phyloP scores from a whole-genome alignment of 805 yeast species.

The Candida germanica region DNA sequence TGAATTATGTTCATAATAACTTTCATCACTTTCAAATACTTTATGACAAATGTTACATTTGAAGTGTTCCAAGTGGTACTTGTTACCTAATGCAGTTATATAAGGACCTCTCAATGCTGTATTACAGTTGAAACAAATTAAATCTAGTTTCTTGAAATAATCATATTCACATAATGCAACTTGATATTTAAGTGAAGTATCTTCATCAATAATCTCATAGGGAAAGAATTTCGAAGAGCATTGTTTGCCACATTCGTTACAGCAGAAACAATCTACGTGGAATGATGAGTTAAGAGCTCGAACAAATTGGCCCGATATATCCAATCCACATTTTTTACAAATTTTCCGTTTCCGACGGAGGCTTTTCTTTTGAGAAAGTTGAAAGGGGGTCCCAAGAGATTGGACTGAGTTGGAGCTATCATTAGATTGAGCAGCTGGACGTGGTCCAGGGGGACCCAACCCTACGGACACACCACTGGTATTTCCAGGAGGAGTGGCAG shows the following conservation, averaged over 20 bases:
- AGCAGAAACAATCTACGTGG: constrained; percentile 85
- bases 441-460: background rate
- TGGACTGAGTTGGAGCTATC: constrained; percentile 1
- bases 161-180: constrained; percentile 85
- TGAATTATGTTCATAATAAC: constrained; percentile 83
- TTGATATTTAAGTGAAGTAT: constrained; percentile 18
- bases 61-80: constrained; percentile 94
- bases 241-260: constrained; percentile 77
- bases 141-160: constrained; percentile 78
- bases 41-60: constrained; percentile 83
- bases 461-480: background rate
- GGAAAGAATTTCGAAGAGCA: constrained; percentile 91
- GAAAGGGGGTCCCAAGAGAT: constrained; percentile 11
- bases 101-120: constrained; percentile 87
- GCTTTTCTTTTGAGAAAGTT: constrained; percentile 9
- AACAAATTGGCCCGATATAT: constrained; percentile 66
- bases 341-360: constrained; percentile 21
- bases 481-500: background rate
- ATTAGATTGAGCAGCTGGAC: background rate
- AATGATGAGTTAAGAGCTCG: constrained; percentile 77
- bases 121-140: constrained; percentile 85
- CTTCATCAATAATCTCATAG: constrained; percentile 51
- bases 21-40: constrained; percentile 86
- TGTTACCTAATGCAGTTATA: constrained; percentile 87
- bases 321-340: constrained; percentile 36